Evolutionary conservation across 352 stramenopile genomes (phyloP).

Genomic region (Phytophthora hybrid): DNA sequence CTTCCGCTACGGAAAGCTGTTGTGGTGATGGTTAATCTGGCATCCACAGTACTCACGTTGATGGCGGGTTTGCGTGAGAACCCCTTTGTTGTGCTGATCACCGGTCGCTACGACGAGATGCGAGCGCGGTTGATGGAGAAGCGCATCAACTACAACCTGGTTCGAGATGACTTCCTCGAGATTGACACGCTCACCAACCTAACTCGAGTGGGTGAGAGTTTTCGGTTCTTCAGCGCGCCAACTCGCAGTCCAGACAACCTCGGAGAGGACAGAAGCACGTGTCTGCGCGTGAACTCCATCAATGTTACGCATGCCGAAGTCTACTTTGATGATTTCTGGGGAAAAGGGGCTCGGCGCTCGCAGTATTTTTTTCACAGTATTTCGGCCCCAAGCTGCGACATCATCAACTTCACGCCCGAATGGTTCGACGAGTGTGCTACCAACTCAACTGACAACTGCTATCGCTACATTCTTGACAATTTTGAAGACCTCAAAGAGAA

Average conservation of each 20-base stretch:
- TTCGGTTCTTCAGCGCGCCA: constrained; percentile 48
- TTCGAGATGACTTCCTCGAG: constrained; percentile 48
- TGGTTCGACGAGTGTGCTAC: constrained; percentile 54
- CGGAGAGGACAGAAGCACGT: constrained; percentile 51
- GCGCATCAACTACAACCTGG: constrained; percentile 56
- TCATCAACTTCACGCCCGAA: constrained; percentile 50
- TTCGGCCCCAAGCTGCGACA: constrained; percentile 48
- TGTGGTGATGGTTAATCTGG: constrained; percentile 51
- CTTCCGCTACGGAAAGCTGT: constrained; percentile 33
- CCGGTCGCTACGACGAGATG: constrained; percentile 56
- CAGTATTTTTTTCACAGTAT: constrained; percentile 59
- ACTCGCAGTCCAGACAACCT: constrained; percentile 43
- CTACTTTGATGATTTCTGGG: constrained; percentile 61
- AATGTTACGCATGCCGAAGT: constrained; percentile 41
- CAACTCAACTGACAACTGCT: constrained; percentile 44
- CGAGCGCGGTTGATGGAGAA: constrained; percentile 43
- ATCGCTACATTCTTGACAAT: constrained; percentile 64
- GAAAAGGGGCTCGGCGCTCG: constrained; percentile 40
- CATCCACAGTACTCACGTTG: constrained; percentile 56
- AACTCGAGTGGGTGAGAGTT: constrained; percentile 41
- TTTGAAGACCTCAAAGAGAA: constrained; percentile 49
- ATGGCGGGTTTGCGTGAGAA: constrained; percentile 66
- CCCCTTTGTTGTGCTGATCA: constrained; percentile 52
- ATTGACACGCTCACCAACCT: constrained; percentile 41
- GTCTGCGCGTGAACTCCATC: constrained; percentile 53